Conservation (phyloP, 805 yeast species). For the Saturnispora dispora region DNA sequence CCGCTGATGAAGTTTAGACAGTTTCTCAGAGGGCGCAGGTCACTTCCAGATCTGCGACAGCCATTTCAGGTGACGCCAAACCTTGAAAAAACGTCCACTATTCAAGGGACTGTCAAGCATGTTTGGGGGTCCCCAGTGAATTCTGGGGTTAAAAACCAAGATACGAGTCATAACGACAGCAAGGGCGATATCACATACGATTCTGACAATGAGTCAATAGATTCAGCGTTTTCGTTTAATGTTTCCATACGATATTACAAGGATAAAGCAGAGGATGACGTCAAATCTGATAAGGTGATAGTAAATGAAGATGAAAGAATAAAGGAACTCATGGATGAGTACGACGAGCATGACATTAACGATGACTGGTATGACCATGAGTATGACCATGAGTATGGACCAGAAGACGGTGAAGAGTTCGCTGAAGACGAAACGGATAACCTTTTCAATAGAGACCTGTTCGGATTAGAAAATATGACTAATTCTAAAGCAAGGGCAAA, state of each 20-base stretch:
- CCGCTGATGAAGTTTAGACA: slow-evolving; percentile 8
- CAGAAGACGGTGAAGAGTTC: slow-evolving; percentile 10
- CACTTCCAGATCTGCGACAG: slow-evolving; percentile 6
- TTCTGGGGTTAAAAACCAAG: slow-evolving; percentile 5
- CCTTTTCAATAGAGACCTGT: slow-evolving; percentile 29
- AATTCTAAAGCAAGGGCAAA: slow-evolving; percentile 36
- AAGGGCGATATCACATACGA: background rate
- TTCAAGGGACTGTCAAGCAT: slow-evolving; percentile 25
- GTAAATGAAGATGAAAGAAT: slow-evolving; percentile 1
- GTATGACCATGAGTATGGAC: background rate
- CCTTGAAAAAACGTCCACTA: slow-evolving; percentile 15
- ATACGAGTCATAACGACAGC: slow-evolving; percentile 4
- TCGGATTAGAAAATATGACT: slow-evolving; percentile 19
- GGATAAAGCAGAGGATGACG: background rate
- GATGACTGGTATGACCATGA: background rate
- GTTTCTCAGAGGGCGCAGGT: slow-evolving; percentile 3
- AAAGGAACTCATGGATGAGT: slow-evolving; percentile 8
- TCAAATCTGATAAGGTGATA: background rate
- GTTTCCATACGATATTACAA: slow-evolving; percentile 6
- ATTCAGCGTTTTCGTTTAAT: slow-evolving; percentile 5
- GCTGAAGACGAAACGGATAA: slow-evolving; percentile 31
- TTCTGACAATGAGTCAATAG: background rate
- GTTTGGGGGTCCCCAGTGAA: slow-evolving; percentile 18
- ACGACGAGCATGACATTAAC: slow-evolving; percentile 8
- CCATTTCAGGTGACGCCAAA: background rate